Percentiles rank a stretch among this genome's conserved stretches.
These are phyloP conservation scores for Salix arbutifolia DNA, from an alignment of 345 rosid genomes.

Conservation along the genomic window DNA sequence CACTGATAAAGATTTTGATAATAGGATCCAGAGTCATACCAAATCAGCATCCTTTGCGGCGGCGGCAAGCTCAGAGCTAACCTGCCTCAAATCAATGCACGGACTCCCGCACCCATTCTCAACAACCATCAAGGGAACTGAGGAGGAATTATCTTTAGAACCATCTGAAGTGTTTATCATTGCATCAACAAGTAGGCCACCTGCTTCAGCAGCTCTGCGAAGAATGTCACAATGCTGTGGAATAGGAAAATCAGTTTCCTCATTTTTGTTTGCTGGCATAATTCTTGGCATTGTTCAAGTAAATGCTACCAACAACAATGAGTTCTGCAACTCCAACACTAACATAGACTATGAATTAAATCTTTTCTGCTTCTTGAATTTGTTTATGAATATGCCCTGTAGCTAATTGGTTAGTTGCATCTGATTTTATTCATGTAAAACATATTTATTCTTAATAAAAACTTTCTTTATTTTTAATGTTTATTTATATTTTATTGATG, in stretches of 20 bases:
- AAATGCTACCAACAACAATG: background rate
- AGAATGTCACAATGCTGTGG: constrained; percentile 90
- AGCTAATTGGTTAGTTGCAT: too few relatives aligned
- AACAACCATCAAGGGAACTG: constrained; percentile 94
- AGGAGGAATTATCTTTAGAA: constrained; percentile 55
- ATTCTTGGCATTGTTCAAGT: background rate
- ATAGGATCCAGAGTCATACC: constrained; percentile 42
- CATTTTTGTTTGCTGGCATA: background rate
- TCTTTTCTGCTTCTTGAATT: background rate
- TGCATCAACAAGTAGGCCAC: constrained; percentile 92
- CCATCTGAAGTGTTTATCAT: constrained; percentile 60
- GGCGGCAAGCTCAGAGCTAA: constrained; percentile 98
- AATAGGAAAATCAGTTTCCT: constrained; percentile 19
- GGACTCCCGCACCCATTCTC: constrained; percentile 99
- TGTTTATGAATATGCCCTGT: too few relatives aligned
- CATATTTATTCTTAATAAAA: too few relatives aligned
- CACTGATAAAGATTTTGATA: background rate
- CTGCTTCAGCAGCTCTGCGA: constrained; percentile 93
- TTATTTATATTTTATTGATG: too few relatives aligned
- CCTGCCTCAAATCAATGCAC: constrained; percentile 94
- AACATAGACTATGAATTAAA: background rate
- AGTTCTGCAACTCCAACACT: background rate
- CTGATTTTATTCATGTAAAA: too few relatives aligned
- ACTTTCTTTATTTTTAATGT: too few relatives aligned
- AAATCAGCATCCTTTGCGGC: constrained; percentile 90